A percentile compares a stretch with the other conserved stretches of the same genome.
phyloP scores from a whole-genome alignment of 2,329 filamentous ascomycete genomes.

The Akanthomyces lecanii region DNA sequence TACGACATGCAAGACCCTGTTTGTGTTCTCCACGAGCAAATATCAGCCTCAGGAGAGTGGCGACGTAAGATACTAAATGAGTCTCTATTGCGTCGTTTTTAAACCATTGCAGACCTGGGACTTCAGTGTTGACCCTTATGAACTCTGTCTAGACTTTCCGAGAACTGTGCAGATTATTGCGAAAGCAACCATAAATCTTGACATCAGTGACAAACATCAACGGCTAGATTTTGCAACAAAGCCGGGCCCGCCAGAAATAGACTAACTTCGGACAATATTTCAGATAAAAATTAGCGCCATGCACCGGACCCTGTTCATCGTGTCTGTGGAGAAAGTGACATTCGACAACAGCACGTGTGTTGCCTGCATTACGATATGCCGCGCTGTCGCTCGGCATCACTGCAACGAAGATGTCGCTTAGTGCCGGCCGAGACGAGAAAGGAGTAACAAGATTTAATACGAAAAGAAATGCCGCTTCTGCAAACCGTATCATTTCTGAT shows the following conservation, averaged over 20 bases:
- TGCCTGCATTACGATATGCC: not conserved
- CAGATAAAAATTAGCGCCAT: not conserved
- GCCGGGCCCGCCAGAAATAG: not conserved
- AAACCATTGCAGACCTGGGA: no score
- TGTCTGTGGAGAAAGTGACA: not conserved
- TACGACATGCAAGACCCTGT: not conserved
- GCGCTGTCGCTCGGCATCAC: not conserved
- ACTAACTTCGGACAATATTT: not conserved
- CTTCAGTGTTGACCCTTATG: no score
- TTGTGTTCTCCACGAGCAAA: not conserved
- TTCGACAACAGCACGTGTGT: not conserved
- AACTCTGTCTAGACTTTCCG: no score
- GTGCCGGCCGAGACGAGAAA: no score
- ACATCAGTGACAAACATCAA: not conserved
- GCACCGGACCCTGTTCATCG: not conserved
- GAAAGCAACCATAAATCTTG: not conserved
- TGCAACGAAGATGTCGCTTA: no score
- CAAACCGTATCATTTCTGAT: no score
- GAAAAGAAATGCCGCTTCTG: no score
- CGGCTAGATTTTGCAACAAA: not conserved
- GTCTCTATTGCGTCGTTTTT: no score
- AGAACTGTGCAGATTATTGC: no score
- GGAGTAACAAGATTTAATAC: no score
- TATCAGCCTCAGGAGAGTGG: not conserved
- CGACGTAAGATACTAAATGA: not conserved